Conservation (phyloP, 163 green algal species). For the Scenedesmus sp. region DNA sequence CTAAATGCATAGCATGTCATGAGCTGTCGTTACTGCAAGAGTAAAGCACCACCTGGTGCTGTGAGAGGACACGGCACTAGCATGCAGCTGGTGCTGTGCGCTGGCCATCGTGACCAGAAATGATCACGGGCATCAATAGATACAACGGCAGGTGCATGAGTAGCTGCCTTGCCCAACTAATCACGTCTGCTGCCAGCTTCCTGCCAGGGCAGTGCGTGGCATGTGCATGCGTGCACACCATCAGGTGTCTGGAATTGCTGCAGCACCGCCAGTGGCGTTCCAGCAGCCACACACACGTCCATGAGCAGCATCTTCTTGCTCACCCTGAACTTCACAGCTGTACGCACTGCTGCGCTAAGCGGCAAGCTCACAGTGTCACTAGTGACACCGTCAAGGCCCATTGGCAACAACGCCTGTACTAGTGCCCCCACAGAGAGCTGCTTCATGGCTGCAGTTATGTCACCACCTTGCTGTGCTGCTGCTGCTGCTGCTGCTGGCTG, state of each 20-base stretch:
- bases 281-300: conserved; percentile 44
- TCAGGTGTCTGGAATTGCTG: conserved; percentile 22
- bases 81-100: too few relatives aligned
- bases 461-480: too few relatives aligned
- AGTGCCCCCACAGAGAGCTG: background rate
- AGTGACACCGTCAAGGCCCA: background rate
- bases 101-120: too few relatives aligned
- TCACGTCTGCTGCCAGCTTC: background rate
- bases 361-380: background rate
- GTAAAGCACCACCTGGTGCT: too few relatives aligned
- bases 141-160: too few relatives aligned
- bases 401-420: background rate
- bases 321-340: conserved; percentile 41
- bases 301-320: conserved; percentile 56
- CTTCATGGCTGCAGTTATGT: background rate
- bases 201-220: conserved; percentile 23
- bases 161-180: too few relatives aligned
- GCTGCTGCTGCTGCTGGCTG: too few relatives aligned
- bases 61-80: too few relatives aligned
- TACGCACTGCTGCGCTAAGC: background rate
- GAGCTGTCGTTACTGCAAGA: too few relatives aligned
- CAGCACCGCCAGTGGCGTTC: conserved; percentile 4
- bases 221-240: background rate
- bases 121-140: too few relatives aligned
- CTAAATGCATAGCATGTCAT: too few relatives aligned